phyloP scores from a whole-genome alignment of 306 rosid genomes.

The Vigna angularis region DNA sequence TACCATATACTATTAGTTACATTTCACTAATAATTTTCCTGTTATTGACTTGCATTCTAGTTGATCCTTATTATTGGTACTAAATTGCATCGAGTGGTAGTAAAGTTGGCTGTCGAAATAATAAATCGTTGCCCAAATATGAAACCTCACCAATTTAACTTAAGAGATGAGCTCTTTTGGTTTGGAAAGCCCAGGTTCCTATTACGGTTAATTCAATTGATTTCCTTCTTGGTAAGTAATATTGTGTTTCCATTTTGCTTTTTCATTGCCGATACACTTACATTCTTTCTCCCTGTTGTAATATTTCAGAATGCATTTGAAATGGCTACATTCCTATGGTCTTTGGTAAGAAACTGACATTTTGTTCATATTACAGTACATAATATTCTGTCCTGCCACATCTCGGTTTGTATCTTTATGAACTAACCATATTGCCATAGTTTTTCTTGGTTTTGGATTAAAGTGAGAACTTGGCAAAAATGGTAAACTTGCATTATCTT shows the following conservation, averaged over 20 bases:
- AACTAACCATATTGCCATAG: background rate
- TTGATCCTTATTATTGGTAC: constrained; percentile 85
- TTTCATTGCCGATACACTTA: background rate
- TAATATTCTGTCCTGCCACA: background rate
- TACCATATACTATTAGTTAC: constrained; percentile 14
- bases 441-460: background rate
- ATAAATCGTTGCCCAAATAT: constrained; percentile 52
- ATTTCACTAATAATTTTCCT: constrained; percentile 29
- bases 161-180: constrained; percentile 93
- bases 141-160: constrained; percentile 58
- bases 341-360: constrained; percentile 72
- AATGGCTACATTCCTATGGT: constrained; percentile 94
- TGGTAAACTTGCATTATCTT: background rate
- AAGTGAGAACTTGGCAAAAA: background rate
- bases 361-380: background rate
- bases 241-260: constrained; percentile 16
- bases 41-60: constrained; percentile 48
- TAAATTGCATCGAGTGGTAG: constrained; percentile 85
- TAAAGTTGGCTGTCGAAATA: constrained; percentile 85
- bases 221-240: constrained; percentile 77
- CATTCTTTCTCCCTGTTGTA: constrained; percentile 10
- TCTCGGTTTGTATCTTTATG: background rate
- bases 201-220: constrained; percentile 70
- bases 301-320: constrained; percentile 90
- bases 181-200: constrained; percentile 86